phyloP scores from a whole-genome alignment of 257 asterid genomes.

The Anisodus tanguticus region DNA sequence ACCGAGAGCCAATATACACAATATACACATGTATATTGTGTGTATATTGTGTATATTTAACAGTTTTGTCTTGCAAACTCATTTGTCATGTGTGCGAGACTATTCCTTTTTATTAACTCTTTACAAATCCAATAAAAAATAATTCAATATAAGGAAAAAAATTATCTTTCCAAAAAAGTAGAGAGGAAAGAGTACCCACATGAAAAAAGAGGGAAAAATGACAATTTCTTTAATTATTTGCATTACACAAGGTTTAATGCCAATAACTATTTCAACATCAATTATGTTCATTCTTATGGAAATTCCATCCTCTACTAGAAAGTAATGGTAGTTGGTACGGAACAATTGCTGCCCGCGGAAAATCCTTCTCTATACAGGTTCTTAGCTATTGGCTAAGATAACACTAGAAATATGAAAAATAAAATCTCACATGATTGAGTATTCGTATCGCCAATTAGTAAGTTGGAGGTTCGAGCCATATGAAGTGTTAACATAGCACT shows the following conservation, averaged over 20 bases:
- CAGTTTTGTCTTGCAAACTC: no score
- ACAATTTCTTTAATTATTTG: no score
- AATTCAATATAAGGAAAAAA: no score
- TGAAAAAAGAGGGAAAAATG: no score
- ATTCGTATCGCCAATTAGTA: neutral
- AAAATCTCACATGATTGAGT: neutral
- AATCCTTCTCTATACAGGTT: neutral
- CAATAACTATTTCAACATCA: neutral
- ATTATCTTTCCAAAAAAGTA: no score
- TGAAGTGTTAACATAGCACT: neutral
- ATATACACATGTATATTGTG: no score
- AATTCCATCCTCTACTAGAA: neutral
- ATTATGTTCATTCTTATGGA: neutral
- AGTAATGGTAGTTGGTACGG: neutral
- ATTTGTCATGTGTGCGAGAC: no score
- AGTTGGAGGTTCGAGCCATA: neutral
- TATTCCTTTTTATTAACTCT: no score
- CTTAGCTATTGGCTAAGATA: neutral
- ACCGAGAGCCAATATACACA: no score
- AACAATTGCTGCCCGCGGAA: neutral
- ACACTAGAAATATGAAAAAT: neutral
- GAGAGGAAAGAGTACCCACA: no score
- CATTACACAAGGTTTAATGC: neutral
- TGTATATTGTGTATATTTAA: no score
- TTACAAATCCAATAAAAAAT: no score